These are phyloP conservation scores for Colletotrichum euphorbiae DNA, from an alignment of 2,329 filamentous ascomycete genomes.

Conservation along the genomic window DNA sequence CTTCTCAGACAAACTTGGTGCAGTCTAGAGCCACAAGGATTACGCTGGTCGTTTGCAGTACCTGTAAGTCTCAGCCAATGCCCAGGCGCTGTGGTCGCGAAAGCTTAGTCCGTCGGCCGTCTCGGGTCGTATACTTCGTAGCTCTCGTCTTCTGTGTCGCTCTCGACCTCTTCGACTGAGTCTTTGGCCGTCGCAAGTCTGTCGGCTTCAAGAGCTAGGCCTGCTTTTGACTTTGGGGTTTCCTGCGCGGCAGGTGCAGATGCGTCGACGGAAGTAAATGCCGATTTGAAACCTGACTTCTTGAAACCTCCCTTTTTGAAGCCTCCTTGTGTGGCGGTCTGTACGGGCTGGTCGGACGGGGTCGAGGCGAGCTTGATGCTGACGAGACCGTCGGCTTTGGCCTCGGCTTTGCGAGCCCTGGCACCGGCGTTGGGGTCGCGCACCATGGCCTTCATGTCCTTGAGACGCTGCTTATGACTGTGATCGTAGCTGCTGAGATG, in stretches of 20 bases:
- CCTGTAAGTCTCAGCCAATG: neutral
- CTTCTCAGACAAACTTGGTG: too few species aligned
- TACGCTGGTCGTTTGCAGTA: neutral
- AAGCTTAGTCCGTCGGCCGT: slow-evolving; percentile 67
- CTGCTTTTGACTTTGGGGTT: slow-evolving; percentile 38
- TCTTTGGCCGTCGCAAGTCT: slow-evolving; percentile 38
- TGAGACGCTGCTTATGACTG: slow-evolving; percentile 89
- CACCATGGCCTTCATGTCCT: slow-evolving; percentile 88
- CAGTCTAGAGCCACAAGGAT: too few species aligned
- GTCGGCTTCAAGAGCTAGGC: slow-evolving; percentile 40
- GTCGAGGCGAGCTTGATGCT: slow-evolving; percentile 70
- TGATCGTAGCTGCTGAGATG: slow-evolving; percentile 97
- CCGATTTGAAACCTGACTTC: slow-evolving; percentile 85
- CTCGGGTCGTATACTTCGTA: slow-evolving; percentile 76
- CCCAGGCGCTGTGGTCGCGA: neutral
- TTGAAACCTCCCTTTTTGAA: slow-evolving; percentile 81
- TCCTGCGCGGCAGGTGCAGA: slow-evolving; percentile 40
- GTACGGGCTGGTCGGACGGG: slow-evolving; percentile 48
- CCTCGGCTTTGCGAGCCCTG: slow-evolving; percentile 76
- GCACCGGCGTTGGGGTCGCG: slow-evolving; percentile 75
- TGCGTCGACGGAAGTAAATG: slow-evolving; percentile 70
- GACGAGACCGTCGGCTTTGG: slow-evolving; percentile 76
- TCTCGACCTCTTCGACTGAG: slow-evolving; percentile 56
- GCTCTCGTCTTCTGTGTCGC: slow-evolving; percentile 76
- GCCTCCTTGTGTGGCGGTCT: slow-evolving; percentile 51